Evolutionary conservation across 345 rosid species (phyloP).

Genomic region (Jatropha curcas): DNA sequence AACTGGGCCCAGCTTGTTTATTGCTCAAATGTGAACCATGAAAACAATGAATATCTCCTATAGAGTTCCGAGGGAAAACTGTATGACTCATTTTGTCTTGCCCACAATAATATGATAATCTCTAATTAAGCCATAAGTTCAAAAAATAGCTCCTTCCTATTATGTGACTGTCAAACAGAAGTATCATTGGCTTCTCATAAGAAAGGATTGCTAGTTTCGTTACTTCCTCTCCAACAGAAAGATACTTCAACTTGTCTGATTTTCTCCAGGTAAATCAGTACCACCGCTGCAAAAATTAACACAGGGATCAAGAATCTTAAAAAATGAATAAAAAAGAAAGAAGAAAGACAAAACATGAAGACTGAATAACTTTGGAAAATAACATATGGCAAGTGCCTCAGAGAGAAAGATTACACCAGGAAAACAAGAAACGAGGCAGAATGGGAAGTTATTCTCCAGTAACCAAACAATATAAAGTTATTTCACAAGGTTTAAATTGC

Average conservation of each 20-base stretch:
- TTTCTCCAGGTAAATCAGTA: slow-evolving; percentile 1
- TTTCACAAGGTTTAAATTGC: not conserved
- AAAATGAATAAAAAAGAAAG: not conserved
- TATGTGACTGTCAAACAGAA: slow-evolving; percentile 7
- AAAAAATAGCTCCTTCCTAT: slow-evolving; percentile 9
- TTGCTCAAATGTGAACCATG: slow-evolving; percentile 26
- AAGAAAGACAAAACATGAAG: not conserved
- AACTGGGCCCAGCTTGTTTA: slow-evolving; percentile 25
- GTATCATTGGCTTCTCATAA: not conserved
- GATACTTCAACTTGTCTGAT: not conserved
- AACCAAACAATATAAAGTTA: not conserved
- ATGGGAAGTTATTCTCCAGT: not conserved
- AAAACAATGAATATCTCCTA: slow-evolving; percentile 34
- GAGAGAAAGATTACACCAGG: not conserved
- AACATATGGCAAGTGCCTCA: not conserved
- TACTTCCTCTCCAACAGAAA: not conserved
- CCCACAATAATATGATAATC: slow-evolving; percentile 5
- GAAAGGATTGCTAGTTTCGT: not conserved
- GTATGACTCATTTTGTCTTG: slow-evolving; percentile 44
- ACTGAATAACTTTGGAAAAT: not conserved
- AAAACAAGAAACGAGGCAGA: not conserved
- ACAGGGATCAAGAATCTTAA: not conserved
- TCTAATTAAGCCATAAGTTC: not conserved
- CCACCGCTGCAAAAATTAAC: slow-evolving; percentile 12
- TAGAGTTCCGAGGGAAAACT: slow-evolving; percentile 36